Base-by-base conservation (phyloP, 345 rosid species). In the Eucalyptus cloeziana region DNA sequence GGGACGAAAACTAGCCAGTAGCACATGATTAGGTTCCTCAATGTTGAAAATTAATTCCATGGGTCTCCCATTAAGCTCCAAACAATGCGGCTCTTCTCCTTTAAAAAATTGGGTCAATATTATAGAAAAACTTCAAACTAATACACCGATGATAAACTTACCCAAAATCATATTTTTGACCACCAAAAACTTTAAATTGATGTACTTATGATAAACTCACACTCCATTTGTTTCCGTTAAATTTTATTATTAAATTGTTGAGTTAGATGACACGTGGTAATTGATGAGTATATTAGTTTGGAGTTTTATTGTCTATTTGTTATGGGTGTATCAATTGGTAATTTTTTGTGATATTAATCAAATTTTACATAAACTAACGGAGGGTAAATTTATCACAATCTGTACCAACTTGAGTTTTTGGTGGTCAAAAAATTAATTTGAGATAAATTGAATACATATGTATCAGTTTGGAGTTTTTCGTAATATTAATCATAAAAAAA, bases 221-320 rank as follows among this genome's bases (percentile, higher is more conserved):
- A 51, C 22, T 51, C 4, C 4, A 4, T 51, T 51, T 51, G 1
- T 51, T 51, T 51, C 0, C 0, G 0, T 51, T 51, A 51, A 51
- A 3, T 51, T 51, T 51, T 51, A 51, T 51, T 16, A 51, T 51
- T 51, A 51, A 17, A 51, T 51, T 51, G 0, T 0, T 17, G 1
- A 51, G 56, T 17, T 51, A 51, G 2, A 51, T 16, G 54, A 6
- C 22, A 51, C 7, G 0, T 7, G 8, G 0, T 16, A 16, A 16
- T 16, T 51, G 0, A 51, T 0, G 1, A 2, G 4, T 51, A 3
- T 17, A 51, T 1, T 0, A 0, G 0, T 16, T 51, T 51, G 3
- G 8, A 17, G 54, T 51, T 17, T 51, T 7, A 7, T 0, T 6
- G 1, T 50, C 1, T 15, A 5, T 15, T 50, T 50, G 0, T 51